phyloP scores from a whole-genome alignment of 768 basidiomycete genomes.

The Tephrocybe sp. region DNA sequence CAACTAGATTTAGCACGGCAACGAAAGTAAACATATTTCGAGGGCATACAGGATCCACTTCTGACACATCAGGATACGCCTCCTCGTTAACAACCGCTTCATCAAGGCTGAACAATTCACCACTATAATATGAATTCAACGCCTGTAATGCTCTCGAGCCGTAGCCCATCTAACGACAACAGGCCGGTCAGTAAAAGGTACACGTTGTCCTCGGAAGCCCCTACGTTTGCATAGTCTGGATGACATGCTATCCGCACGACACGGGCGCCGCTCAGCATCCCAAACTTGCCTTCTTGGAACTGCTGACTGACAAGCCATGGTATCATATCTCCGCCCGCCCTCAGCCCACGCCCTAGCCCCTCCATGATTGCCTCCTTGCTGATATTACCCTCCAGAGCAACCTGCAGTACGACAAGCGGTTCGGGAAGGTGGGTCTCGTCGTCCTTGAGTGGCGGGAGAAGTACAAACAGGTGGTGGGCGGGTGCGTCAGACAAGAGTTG shows the following conservation, averaged over 20 bases:
- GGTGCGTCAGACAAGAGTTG: conserved; percentile 97
- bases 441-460: conserved; percentile 89
- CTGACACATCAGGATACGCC: conserved; percentile 58
- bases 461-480: conserved; percentile 94
- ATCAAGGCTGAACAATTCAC: conserved; percentile 86
- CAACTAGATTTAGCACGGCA: neutral
- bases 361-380: conserved; percentile 84
- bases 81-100: conserved; percentile 58
- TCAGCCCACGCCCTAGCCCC: conserved; percentile 76
- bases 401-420: conserved; percentile 93
- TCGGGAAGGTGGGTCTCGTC: conserved; percentile 92
- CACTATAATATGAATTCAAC: conserved; percentile 89
- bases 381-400: conserved; percentile 94
- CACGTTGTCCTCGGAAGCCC: conserved; percentile 23
- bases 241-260: conserved; percentile 94
- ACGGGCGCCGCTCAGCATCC: conserved; percentile 85
- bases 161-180: conserved; percentile 84
- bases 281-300: conserved; percentile 96
- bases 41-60: conserved; percentile 42
- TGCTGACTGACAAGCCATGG: conserved; percentile 95
- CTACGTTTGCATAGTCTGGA: conserved; percentile 89
- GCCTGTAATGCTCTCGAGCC: conserved; percentile 86
- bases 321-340: conserved; percentile 95
- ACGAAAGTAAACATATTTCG: neutral
- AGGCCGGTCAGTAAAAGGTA: conserved; percentile 1